phyloP scores from a whole-genome alignment of 371 early-diverging fungal genomes.

The Circinella umbellata region DNA sequence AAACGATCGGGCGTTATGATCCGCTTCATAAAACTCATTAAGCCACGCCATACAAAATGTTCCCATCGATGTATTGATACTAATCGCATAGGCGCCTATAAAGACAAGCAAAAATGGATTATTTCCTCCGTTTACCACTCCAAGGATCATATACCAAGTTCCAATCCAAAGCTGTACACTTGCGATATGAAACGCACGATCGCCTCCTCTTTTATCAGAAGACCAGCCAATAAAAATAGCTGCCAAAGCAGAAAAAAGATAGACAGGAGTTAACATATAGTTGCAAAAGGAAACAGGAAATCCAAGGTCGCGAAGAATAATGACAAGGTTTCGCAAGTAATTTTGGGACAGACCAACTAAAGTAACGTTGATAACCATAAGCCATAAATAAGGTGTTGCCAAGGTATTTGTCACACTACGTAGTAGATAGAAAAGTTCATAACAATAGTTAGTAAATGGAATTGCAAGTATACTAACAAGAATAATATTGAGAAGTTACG shows the following conservation, averaged over 20 bases:
- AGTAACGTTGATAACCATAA: slow-evolving; percentile 33
- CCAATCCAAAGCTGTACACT: slow-evolving; percentile 19
- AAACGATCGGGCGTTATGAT: slow-evolving; percentile 35
- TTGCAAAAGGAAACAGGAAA: slow-evolving; percentile 38
- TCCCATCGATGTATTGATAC: slow-evolving; percentile 3
- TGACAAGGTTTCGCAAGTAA: slow-evolving; percentile 39
- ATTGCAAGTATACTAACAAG: too few relatives aligned
- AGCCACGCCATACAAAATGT: slow-evolving; percentile 5
- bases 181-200: slow-evolving; percentile 18
- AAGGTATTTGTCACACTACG: slow-evolving; percentile 28
- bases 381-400: slow-evolving; percentile 40
- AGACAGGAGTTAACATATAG: slow-evolving; percentile 48
- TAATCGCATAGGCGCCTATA: slow-evolving; percentile 13
- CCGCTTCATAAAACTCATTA: slow-evolving; percentile 30
- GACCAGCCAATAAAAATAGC: slow-evolving; percentile 19
- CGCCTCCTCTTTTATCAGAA: slow-evolving; percentile 17
- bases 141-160: slow-evolving; percentile 24
- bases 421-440: too few relatives aligned
- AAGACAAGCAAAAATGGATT: slow-evolving; percentile 18
- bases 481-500: not conserved
- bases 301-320: slow-evolving; percentile 39
- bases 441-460: too few relatives aligned
- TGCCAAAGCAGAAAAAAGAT: slow-evolving; percentile 34
- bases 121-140: slow-evolving; percentile 18
- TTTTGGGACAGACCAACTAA: slow-evolving; percentile 46